Conservation (phyloP, 345 rosid genomes). For the Euphorbia tirucalli region DNA sequence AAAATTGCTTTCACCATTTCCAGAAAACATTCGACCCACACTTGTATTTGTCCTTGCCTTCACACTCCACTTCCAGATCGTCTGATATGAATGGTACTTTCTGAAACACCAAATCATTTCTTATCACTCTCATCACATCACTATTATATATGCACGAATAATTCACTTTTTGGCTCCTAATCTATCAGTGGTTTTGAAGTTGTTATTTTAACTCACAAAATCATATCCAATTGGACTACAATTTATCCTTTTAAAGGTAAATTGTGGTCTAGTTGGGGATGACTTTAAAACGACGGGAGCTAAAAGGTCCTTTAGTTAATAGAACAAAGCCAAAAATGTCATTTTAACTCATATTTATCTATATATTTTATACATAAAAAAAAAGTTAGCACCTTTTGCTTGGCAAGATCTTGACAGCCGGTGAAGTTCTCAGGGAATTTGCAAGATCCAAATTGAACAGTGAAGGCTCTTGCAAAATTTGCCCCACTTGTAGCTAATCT, state of each 20-base stretch:
- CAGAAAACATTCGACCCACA: constrained; percentile 99
- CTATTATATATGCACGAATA: too few species aligned
- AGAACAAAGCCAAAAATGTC: too few species aligned
- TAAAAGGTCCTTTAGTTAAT: too few species aligned
- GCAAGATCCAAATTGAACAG: constrained; percentile 88
- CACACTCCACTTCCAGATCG: constrained; percentile 80
- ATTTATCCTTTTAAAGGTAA: too few species aligned
- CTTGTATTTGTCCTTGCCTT: constrained; percentile 95
- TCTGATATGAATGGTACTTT: constrained; percentile 88
- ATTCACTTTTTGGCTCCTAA: too few species aligned
- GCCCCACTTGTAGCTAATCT: constrained; percentile 96
- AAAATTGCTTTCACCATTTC: constrained; percentile 89
- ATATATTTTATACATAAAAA: too few species aligned
- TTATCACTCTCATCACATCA: not conserved
- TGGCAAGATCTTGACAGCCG: constrained; percentile 98
- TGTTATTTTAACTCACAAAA: too few species aligned
- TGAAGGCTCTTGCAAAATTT: constrained; percentile 92
- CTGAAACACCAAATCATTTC: constrained; percentile 41
- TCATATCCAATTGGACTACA: too few species aligned
- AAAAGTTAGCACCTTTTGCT: constrained; percentile 91
- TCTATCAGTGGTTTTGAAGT: too few species aligned
- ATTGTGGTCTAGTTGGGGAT: too few species aligned
- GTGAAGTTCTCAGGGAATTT: constrained; percentile 99
- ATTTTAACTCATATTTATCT: too few species aligned
- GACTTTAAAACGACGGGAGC: too few species aligned